These are phyloP conservation scores for Talaromyces pinophilus DNA, from an alignment of 2,329 filamentous ascomycete species.

Conservation along the genomic window DNA sequence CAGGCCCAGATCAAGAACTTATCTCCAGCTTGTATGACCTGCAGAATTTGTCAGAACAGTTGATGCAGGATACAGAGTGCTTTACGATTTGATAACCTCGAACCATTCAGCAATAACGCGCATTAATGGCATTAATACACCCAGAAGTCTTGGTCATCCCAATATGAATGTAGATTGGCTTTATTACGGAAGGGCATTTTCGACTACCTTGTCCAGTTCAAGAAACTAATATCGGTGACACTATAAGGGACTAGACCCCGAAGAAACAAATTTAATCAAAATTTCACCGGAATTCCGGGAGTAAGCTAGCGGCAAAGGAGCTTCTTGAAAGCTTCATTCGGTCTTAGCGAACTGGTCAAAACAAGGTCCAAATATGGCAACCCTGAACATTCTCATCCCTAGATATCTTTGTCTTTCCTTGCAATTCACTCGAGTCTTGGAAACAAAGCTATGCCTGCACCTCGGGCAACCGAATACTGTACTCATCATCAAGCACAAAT, in stretches of 20 bases:
- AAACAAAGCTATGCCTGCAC: background rate
- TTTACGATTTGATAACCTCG: background rate
- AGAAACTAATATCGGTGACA: background rate
- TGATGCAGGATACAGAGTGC: background rate
- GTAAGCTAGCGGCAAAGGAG: background rate
- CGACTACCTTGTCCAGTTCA: background rate
- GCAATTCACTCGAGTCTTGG: background rate
- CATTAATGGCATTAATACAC: background rate
- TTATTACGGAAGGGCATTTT: background rate
- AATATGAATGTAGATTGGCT: background rate
- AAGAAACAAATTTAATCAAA: background rate
- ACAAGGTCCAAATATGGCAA: background rate
- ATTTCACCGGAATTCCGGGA: background rate
- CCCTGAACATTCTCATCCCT: background rate
- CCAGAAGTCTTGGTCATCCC: background rate
- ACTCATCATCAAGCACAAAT: background rate
- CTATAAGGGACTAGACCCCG: background rate
- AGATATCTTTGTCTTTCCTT: background rate
- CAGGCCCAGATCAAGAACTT: background rate
- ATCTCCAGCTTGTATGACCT: background rate
- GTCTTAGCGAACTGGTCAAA: background rate
- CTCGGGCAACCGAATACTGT: background rate
- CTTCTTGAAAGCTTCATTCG: background rate
- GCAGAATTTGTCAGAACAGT: background rate
- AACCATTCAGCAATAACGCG: background rate